Base-by-base conservation (phyloP, 2,329 filamentous ascomycete species). In the Hypoxylon sp. region DNA sequence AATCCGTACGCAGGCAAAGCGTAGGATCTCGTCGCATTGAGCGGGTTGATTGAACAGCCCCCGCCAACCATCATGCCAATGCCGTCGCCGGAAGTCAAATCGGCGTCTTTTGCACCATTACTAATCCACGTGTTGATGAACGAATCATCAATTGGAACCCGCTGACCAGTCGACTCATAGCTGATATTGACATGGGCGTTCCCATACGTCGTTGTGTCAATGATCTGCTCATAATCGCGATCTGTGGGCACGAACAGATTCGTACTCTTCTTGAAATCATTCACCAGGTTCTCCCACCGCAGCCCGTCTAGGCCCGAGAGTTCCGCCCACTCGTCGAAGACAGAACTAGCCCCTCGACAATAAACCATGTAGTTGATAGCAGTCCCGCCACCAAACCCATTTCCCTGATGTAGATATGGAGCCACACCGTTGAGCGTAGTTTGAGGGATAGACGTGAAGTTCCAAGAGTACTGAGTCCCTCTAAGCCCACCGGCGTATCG, bases 311-410 rank as follows among this genome's bases (percentile, higher is more conserved):
- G 58, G 3, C 71, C 71, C 4, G 71, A 69, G n/a, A 70, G 39
- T 2, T 63, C 55, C 17, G 69, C 69, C 70, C 71, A 73, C 35
- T 73, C 69, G 29, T 73, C 69, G 35, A 70, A 73, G 24, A 73
- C 71, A 1, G 71, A 73, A 5, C 48, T 42, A 5, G 71, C 51
- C 5, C 71, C 71, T 29, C 71, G 71, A 39, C 71, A 73, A 33
- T 73, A 73, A 11, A 57, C 46, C 69, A 73, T 69, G 10, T 59
- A 55, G 48, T 73, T 73, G 17, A 73, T 60, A 3, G 67, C 71
- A 3, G 65, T 67, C 8, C 69, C 71, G 5, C 71, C 71, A 3
- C 71, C 71, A 24, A 70, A 50, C 2, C 50, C 65, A 11, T 59
- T 53, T n/a, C 64, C 71, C 37, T 71, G 71, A 6, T 58, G 47